These are phyloP conservation scores for Erythrophleum ivorense DNA, from an alignment of 331 rosid species.

Conservation along the genomic window DNA sequence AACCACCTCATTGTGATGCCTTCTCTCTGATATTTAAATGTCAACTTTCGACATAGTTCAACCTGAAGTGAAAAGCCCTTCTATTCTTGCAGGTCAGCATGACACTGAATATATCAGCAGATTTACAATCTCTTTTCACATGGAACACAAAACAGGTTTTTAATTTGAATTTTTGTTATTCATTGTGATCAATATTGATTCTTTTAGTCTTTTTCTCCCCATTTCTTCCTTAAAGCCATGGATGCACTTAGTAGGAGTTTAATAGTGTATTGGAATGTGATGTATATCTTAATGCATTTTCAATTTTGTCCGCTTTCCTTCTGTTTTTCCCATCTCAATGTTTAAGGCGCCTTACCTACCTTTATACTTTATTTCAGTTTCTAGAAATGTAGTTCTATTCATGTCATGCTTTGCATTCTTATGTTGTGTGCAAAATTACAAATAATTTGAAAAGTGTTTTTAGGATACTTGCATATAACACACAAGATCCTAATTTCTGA, in stretches of 20 bases:
- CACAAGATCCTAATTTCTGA: slow-evolving; percentile 25
- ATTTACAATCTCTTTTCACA: slow-evolving; percentile 90
- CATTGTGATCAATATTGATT: background rate
- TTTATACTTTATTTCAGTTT: slow-evolving; percentile 16
- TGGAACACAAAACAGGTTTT: slow-evolving; percentile 99
- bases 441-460: background rate
- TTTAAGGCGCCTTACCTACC: slow-evolving; percentile 2
- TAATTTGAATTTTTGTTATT: slow-evolving; percentile 34
- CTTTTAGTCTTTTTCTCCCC: background rate
- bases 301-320: background rate
- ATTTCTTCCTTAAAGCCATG: slow-evolving; percentile 27
- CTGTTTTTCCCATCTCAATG: background rate
- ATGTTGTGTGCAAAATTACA: background rate
- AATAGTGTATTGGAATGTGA: slow-evolving; percentile 6
- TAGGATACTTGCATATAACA: background rate
- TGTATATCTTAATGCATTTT: background rate
- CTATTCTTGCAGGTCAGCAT: slow-evolving; percentile 76
- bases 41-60: slow-evolving; percentile 10
- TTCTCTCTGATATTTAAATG: slow-evolving; percentile 27
- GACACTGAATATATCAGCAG: slow-evolving; percentile 87
- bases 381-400: slow-evolving; percentile 4
- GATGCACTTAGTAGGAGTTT: slow-evolving; percentile 1
- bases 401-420: slow-evolving; percentile 11
- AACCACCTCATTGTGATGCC: slow-evolving; percentile 19
- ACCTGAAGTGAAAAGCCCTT: slow-evolving; percentile 26